These are phyloP conservation scores for Chrysanthemum makinoi DNA, from an alignment of 129 eudicot species.

Conservation along the genomic window DNA sequence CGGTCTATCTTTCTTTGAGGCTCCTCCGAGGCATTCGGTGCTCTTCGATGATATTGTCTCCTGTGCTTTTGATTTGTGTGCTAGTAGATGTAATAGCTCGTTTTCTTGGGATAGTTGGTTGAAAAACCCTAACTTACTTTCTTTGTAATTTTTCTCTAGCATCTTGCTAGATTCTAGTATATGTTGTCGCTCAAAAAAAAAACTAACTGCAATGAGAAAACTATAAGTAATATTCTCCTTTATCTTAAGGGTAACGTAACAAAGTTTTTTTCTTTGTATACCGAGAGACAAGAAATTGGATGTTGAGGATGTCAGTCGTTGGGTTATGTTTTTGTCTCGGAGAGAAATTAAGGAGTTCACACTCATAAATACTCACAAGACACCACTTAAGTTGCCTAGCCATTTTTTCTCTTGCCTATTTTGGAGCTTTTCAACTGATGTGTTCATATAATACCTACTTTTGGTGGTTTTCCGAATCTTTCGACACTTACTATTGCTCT, in stretches of 20 bases:
- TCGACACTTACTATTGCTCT: no score
- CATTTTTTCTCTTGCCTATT: background rate
- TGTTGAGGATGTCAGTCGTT: background rate
- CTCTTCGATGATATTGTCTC: no score
- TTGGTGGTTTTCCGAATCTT: background rate
- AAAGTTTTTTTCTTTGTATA: background rate
- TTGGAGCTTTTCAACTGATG: background rate
- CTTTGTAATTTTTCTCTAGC: no score
- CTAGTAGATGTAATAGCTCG: no score
- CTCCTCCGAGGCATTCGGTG: no score
- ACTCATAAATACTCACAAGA: background rate
- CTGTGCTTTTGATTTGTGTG: no score
- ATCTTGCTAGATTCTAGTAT: no score
- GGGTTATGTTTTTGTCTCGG: background rate
- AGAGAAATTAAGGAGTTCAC: background rate
- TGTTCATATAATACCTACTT: background rate
- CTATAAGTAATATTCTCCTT: background rate
- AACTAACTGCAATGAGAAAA: no score
- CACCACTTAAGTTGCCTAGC: slow-evolving; percentile 3
- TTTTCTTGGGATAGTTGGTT: no score
- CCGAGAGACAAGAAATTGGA: background rate
- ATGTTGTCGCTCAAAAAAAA: no score
- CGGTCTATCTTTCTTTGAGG: no score
- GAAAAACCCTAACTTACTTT: no score
- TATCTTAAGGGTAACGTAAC: background rate